Base-by-base conservation (phyloP, 2,329 filamentous ascomycete genomes). In the Grosmannia clavigera region DNA sequence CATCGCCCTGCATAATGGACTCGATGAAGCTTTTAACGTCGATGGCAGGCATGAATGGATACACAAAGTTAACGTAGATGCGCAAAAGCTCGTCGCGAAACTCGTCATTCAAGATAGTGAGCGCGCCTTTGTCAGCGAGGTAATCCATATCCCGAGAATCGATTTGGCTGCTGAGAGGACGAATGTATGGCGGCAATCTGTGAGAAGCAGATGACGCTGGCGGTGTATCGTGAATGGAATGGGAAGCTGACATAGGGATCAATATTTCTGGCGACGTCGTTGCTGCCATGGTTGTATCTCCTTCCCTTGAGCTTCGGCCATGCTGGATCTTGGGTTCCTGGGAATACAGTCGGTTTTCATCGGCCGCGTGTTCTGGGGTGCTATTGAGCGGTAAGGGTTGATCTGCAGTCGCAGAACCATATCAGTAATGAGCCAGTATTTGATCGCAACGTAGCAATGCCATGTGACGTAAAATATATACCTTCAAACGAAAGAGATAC, bases 41-140 rank as follows among this genome's bases (percentile, higher is more conserved):
- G 57, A 87, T 69, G 29, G 86, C 71, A 14, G 84, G 84, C 81
- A 87, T 86, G 66, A 81, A 87, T 1, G 83, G 82, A 67, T 87
- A 81, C 12, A 87, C 82, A 67, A 83, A 79, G 19, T 53, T 48
- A 11, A 59, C 50, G 53, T 59, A 61, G 11, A 29, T 48, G n/a
- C 38, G 16, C 25, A 87, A 71, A 61, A 87, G 74, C 67, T 85
- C 83, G 66, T 82, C 81, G 48, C 83, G 80, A 11, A 87, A 71
- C 11, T 70, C 73, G 12, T 74, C 70, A 22, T 79, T 75, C 2
- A 84, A 84, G 40, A 87, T 77, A 0, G 80, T 78, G 65, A 87
- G 70, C 1, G 83, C 84, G 1, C 84, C 84, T 69, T 86, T 86
- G 69, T 79, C 79, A 51, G 81, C 76, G 57, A 87, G 72, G 67